Evolutionary conservation across 2,329 filamentous ascomycete genomes (phyloP).

Genomic region (Exophiala viscosa): DNA sequence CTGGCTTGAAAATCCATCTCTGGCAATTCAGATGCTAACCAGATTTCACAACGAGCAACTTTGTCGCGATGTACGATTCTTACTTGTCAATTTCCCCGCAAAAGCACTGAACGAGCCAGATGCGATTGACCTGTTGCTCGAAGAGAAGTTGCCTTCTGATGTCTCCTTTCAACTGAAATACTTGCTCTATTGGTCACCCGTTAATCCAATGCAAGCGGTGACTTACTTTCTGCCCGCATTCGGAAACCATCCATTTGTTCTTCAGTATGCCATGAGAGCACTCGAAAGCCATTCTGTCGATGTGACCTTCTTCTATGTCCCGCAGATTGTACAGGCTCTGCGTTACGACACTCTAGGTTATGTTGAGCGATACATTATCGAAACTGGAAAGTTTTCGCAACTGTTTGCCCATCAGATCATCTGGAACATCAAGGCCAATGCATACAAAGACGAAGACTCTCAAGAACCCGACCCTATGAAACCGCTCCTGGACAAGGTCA

Average conservation of each 20-base stretch:
- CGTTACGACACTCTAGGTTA: slow-evolving; percentile 92
- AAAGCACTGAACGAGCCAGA: slow-evolving; percentile 78
- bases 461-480: slow-evolving; percentile 88
- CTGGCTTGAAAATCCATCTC: slow-evolving; percentile 77
- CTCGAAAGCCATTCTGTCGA: slow-evolving; percentile 94
- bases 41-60: slow-evolving; percentile 75
- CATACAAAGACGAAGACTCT: slow-evolving; percentile 94
- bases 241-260: slow-evolving; percentile 82
- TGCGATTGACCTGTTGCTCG: slow-evolving; percentile 77
- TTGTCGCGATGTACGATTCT: slow-evolving; percentile 69
- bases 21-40: slow-evolving; percentile 79
- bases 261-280: slow-evolving; percentile 95
- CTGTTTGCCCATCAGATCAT: slow-evolving; percentile 99
- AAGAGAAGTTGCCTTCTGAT: slow-evolving; percentile 70
- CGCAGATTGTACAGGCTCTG: slow-evolving; percentile 92
- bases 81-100: slow-evolving; percentile 78
- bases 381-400: slow-evolving; percentile 97
- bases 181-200: slow-evolving; percentile 84
- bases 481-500: slow-evolving; percentile 86
- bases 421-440: slow-evolving; percentile 99
- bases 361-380: slow-evolving; percentile 91
- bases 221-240: slow-evolving; percentile 92
- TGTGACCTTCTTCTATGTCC: slow-evolving; percentile 97
- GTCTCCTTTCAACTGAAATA: slow-evolving; percentile 86
- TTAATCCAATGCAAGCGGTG: slow-evolving; percentile 88